Percentiles rank a stretch among this genome's conserved stretches.
phyloP scores from a whole-genome alignment of 2,329 filamentous ascomycete species.

The Xylaria sp. region DNA sequence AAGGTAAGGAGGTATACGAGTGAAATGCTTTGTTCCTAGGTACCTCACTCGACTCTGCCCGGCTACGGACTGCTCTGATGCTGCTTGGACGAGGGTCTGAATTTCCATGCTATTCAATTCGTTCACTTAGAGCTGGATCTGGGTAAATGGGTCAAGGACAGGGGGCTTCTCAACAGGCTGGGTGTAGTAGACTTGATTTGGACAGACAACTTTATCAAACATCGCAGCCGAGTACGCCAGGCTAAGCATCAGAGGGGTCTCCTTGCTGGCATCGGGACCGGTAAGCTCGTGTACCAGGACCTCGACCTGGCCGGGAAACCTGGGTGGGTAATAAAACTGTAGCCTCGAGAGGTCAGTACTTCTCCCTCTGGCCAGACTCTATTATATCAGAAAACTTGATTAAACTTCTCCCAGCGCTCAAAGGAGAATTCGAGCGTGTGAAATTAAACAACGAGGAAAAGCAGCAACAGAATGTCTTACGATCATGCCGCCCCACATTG shows the following conservation, averaged over 20 bases:
- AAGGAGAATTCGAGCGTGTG: no score
- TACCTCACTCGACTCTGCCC: no score
- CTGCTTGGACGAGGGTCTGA: no score
- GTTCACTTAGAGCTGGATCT: not conserved
- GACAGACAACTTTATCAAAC: constrained; percentile 1
- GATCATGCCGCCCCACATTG: constrained; percentile 38
- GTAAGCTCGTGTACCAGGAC: constrained; percentile 14
- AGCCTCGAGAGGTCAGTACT: no score
- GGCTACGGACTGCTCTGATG: no score
- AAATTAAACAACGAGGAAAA: no score
- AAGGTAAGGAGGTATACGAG: no score
- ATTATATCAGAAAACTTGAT: no score
- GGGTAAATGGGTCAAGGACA: not conserved
- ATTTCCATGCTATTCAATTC: not conserved
- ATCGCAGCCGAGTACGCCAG: constrained; percentile 16
- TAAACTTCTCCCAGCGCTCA: no score
- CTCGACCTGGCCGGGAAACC: constrained; percentile 17
- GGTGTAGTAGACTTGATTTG: constrained; percentile 2
- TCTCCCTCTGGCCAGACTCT: no score
- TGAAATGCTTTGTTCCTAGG: no score
- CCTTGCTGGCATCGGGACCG: constrained; percentile 1
- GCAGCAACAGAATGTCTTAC: no score
- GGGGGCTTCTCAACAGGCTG: not conserved
- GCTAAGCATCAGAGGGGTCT: constrained; percentile 20
- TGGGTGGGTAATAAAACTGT: constrained; percentile 22